phyloP scores from a whole-genome alignment of 139 green algal species.

The Closterium sp. region DNA sequence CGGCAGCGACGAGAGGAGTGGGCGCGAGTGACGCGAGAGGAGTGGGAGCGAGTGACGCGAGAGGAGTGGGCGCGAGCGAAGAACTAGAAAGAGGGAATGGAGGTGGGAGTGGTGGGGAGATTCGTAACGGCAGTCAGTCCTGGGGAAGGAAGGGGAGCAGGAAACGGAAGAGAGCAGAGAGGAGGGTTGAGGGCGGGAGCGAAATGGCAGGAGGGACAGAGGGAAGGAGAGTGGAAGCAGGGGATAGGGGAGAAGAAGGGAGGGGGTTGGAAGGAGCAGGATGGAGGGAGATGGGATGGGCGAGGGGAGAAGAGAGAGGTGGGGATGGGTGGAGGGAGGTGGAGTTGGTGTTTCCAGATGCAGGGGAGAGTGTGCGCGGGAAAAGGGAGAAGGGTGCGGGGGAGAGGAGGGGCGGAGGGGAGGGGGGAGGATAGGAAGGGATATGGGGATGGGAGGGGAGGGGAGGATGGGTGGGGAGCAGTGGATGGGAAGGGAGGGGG shows the following conservation, averaged over 20 bases:
- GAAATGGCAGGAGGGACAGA: background rate
- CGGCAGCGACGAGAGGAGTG: background rate
- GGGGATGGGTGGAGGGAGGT: background rate
- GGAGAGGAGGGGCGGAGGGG: background rate
- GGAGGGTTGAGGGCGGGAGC: background rate
- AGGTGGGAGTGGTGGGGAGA: background rate
- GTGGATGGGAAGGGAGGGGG: background rate
- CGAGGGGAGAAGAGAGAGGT: background rate
- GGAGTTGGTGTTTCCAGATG: background rate
- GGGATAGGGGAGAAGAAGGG: background rate
- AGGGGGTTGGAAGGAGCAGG: background rate
- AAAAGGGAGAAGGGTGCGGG: background rate
- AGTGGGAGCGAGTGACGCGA: background rate
- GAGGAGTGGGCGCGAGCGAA: background rate
- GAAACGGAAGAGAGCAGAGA: background rate
- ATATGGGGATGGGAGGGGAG: background rate
- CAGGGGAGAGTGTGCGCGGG: background rate
- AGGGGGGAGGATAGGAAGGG: background rate
- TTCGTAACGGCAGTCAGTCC: background rate
- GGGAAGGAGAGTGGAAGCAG: background rate
- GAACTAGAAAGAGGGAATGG: background rate
- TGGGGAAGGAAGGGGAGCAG: background rate
- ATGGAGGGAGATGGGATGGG: background rate
- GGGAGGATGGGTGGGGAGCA: background rate
- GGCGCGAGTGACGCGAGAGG: background rate